Evolutionary conservation across 805 yeast genomes (phyloP), one percentile per base, ranked within the genome.

Genomic region (Candida ponderosae): DNA sequence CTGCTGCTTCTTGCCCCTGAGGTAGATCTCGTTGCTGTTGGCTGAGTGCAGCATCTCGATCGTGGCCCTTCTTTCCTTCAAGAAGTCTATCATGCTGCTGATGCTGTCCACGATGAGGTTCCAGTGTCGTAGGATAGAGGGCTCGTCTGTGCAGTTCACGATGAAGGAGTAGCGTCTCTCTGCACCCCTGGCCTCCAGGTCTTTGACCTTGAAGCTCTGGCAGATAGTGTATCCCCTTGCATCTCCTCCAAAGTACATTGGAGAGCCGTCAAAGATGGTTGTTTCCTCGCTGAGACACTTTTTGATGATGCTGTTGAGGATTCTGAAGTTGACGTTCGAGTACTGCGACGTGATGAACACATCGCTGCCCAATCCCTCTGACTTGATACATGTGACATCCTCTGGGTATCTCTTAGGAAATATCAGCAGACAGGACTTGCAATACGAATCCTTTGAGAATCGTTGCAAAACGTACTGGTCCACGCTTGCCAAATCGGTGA

Each of bases 281-380:
- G 85, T 72, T 46, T 81, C 89, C 31, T 80, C 83, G 1, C 85
- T 76, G 24, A 82, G 65, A 16, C 76, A 67, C 45, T 77, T 74
- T 70, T 78, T 71, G 26, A 79, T 76, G 17, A 79, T 64, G 42
- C 79, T 78, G 29, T 76, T 67, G 31, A 81, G 53, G 15, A 78
- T 55, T 18, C 77, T 70, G 51, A 70, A 81, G 34, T 75, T 55
- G 18, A 62, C 56, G 0, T 74, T 59, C 0, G 87, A 84, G 44
- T 78, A 79, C 46, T 77, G 84, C 0, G 85, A 72, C 0, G 82
- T 68, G 1, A 76, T 59, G 46, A 58, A 79, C 6, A 55, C 43
- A 1, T 57, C 31, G 1, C 26, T 39, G 4, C 20, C 18, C 2
- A 32, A 32, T 1, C 38, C 40, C 3, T 39, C 33, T 5, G 66